phyloP scores from a whole-genome alignment of 495 filamentous ascomycete species.

The Platismatia glauca region DNA sequence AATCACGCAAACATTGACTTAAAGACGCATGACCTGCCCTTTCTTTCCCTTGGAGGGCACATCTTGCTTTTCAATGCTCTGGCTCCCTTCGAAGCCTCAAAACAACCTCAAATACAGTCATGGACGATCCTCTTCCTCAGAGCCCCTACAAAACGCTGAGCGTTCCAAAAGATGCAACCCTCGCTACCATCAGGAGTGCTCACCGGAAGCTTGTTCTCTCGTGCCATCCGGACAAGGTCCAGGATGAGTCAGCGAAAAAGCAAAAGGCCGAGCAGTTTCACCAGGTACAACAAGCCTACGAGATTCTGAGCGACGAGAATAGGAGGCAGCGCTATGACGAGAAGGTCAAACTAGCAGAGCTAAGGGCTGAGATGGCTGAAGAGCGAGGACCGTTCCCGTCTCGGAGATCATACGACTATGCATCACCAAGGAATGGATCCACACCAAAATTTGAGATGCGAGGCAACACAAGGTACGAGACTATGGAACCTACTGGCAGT shows the following conservation, averaged over 20 bases:
- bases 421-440: constrained; percentile 11
- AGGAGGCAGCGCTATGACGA: constrained; percentile 70
- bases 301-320: constrained; percentile 73
- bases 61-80: constrained; percentile 7
- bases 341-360: constrained; percentile 53
- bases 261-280: constrained; percentile 81
- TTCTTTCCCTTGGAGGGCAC: background rate
- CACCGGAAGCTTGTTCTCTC: constrained; percentile 90
- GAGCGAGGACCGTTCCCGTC: constrained; percentile 20
- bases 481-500: constrained; percentile 30
- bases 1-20: constrained; percentile 12
- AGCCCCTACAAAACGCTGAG: constrained; percentile 82
- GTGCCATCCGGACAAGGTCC: constrained; percentile 92
- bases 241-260: constrained; percentile 58
- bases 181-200: constrained; percentile 64
- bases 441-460: constrained; percentile 35
- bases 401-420: constrained; percentile 15
- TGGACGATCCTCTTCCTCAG: constrained; percentile 55
- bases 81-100: constrained; percentile 9
- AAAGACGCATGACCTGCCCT: constrained; percentile 9
- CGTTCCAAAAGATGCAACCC: constrained; percentile 62
- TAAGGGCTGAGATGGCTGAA: constrained; percentile 44
- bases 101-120: constrained; percentile 31
- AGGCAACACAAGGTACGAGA: constrained; percentile 39
- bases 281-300: constrained; percentile 86